phyloP scores from a whole-genome alignment of 345 rosid genomes.

The Noccaea bulbosa region DNA sequence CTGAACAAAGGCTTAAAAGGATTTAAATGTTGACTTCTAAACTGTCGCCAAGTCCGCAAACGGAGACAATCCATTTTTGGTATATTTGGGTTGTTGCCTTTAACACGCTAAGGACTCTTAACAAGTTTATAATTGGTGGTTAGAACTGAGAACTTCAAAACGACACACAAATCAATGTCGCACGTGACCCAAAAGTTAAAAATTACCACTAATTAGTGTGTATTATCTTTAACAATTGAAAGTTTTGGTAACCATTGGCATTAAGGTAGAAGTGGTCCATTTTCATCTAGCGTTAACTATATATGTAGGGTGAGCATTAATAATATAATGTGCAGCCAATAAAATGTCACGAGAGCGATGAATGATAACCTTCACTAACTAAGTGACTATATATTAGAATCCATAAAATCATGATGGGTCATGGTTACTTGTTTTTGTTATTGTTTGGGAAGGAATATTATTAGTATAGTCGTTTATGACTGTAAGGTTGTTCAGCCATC shows the following conservation, averaged over 20 bases:
- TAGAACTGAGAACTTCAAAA: not conserved
- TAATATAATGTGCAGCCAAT: constrained; percentile 2
- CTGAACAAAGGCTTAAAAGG: not conserved
- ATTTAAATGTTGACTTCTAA: constrained; percentile 8
- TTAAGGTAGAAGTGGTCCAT: constrained; percentile 28
- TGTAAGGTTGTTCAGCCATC: constrained; percentile 6
- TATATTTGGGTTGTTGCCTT: not conserved
- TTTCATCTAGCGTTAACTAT: constrained; percentile 25
- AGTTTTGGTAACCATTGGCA: constrained; percentile 8
- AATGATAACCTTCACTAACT: constrained; percentile 3
- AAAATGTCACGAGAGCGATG: constrained; percentile 12
- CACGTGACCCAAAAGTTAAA: constrained; percentile 12
- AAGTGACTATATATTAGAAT: constrained; percentile 1
- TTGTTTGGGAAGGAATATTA: constrained; percentile 14
- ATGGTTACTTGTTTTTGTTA: constrained; percentile 16
- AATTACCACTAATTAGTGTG: not conserved
- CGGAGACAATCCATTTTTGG: not conserved
- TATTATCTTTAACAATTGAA: not conserved
- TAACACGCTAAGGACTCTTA: constrained; percentile 7
- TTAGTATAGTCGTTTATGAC: constrained; percentile 4
- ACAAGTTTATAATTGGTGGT: constrained; percentile 6
- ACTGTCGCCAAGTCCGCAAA: not conserved
- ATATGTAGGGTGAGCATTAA: not conserved
- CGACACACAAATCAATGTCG: constrained; percentile 1
- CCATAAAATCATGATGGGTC: constrained; percentile 15